Evolutionary conservation across 768 basidiomycete genomes (phyloP), one percentile per base, ranked within the genome.

Genomic region (Phanerochaete sordida): DNA sequence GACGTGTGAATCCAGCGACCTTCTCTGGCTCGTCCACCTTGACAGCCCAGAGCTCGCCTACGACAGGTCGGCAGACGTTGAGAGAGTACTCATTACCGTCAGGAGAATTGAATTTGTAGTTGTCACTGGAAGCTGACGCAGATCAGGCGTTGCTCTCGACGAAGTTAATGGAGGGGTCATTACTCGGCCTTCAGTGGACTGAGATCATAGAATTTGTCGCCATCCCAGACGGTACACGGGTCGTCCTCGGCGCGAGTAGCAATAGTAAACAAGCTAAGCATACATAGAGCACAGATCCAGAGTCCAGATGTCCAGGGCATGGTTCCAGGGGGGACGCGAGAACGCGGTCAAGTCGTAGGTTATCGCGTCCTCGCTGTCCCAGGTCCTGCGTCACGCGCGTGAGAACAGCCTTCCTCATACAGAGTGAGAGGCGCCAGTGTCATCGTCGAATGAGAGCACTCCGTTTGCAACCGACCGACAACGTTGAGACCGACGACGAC

Each of bases 131-230:
- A 48, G 26, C 65, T 63, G 52, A 43, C 61, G 53, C 62, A 45
- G 60, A 63, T 65, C 35, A 63, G 63, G 33, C 57, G 55, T 58
- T 54, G 53, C 59, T 56, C 52, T 58, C 54, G 61, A 62, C 49
- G 30, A 44, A 47, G 50, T 43, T 33, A 51, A 27, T 21, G 56
- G 62, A 26, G 47, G 35, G 24, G 43, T 50, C 59, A 78, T 60
- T 71, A 90, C 88, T 74, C 81, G 48, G 83, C 70, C 64, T 75
- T 82, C 39, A 92, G 79, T 21, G 83, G 75, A 66, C 75, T 90
- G 51, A 92, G 73, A 69, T 91, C 86, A 61, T 85, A 92, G 71
- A 77, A 88, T 33, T 81, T 82, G 27, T 81, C 83, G 31, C 78
- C 74, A 21, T 80, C 75, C 63, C 81, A 81, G 1, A 79, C 68